Evolutionary conservation across 345 rosid genomes (phyloP).

Genomic region (Rhizophora apiculata): DNA sequence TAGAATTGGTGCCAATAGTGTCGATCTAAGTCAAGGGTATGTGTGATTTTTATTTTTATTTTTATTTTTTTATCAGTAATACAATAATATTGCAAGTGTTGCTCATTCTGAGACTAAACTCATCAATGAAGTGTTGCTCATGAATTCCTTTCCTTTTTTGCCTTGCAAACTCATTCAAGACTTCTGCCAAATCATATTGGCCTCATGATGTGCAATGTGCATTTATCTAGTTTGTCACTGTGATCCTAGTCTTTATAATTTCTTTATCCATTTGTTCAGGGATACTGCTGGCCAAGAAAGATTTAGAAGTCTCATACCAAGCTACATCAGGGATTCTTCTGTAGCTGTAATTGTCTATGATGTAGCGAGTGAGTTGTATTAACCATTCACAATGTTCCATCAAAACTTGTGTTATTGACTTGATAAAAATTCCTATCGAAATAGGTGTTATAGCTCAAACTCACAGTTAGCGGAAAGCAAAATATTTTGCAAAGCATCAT

Average conservation of each 20-base stretch:
- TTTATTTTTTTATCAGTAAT: neutral
- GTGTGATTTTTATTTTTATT: neutral
- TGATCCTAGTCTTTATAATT: neutral
- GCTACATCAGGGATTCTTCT: conserved; percentile 93
- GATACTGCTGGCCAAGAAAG: conserved; percentile 99
- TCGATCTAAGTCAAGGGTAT: neutral
- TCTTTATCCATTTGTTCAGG: conserved; percentile 38
- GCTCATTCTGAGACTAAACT: too few species aligned
- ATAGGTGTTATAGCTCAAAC: too few species aligned
- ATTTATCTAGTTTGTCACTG: conserved; percentile 6
- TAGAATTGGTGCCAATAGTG: neutral
- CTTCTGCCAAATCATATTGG: neutral
- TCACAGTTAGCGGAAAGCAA: too few species aligned
- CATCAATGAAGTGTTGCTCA: too few species aligned
- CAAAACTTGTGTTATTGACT: too few species aligned
- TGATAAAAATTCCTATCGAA: too few species aligned
- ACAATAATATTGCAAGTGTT: neutral
- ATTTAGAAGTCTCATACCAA: conserved; percentile 89
- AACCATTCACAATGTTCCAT: too few species aligned
- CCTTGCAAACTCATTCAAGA: neutral
- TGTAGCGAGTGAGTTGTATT: conserved; percentile 69
- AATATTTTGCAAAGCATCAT: too few species aligned
- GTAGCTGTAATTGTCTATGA: conserved; percentile 94
- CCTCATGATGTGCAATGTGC: neutral
- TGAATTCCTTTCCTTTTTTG: too few species aligned